These are phyloP conservation scores for Nitzschia inconspicua DNA, from an alignment of 108 stramenopile species.

Conservation along the genomic window DNA sequence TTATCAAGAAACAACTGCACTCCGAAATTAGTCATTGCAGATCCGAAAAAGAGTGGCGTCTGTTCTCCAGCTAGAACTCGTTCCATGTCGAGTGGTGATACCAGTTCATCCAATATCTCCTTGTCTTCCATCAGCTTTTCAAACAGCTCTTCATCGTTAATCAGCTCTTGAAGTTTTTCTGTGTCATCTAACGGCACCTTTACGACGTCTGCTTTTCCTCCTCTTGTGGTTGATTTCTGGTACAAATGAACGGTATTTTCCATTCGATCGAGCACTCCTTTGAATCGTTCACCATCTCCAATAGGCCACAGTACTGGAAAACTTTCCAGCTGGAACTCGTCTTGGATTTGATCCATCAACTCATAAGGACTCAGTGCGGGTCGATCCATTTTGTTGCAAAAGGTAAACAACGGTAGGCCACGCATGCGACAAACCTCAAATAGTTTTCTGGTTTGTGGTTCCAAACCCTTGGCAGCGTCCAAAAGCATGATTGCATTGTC, in stretches of 20 bases:
- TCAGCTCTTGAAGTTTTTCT: slow-evolving; percentile 53
- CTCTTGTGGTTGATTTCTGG: slow-evolving; percentile 47
- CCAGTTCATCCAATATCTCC: slow-evolving; percentile 80
- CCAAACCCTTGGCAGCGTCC: slow-evolving; percentile 93
- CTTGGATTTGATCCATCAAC: slow-evolving; percentile 94
- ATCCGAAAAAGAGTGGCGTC: slow-evolving; percentile 93
- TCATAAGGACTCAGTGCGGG: slow-evolving; percentile 90
- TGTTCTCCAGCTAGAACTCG: slow-evolving; percentile 83
- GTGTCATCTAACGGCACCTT: slow-evolving; percentile 59
- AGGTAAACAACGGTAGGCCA: slow-evolving; percentile 80
- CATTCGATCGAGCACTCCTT: slow-evolving; percentile 88
- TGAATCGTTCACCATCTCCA: slow-evolving; percentile 92
- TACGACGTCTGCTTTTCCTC: slow-evolving; percentile 67
- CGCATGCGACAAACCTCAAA: slow-evolving; percentile 85
- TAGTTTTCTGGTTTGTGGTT: slow-evolving; percentile 93
- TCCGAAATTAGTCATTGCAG: slow-evolving; percentile 95
- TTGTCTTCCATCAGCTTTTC: slow-evolving; percentile 90
- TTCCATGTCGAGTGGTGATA: slow-evolving; percentile 86
- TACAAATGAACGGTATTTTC: slow-evolving; percentile 87
- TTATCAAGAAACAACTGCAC: slow-evolving; percentile 89
- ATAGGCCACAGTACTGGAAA: slow-evolving; percentile 95
- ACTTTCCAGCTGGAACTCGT: slow-evolving; percentile 89
- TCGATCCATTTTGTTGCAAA: slow-evolving; percentile 95
- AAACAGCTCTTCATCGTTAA: slow-evolving; percentile 81
- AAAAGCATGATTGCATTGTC: slow-evolving; percentile 96